phyloP scores from a whole-genome alignment of 2,329 filamentous ascomycete species.

The Trichoderma cornu-damae region DNA sequence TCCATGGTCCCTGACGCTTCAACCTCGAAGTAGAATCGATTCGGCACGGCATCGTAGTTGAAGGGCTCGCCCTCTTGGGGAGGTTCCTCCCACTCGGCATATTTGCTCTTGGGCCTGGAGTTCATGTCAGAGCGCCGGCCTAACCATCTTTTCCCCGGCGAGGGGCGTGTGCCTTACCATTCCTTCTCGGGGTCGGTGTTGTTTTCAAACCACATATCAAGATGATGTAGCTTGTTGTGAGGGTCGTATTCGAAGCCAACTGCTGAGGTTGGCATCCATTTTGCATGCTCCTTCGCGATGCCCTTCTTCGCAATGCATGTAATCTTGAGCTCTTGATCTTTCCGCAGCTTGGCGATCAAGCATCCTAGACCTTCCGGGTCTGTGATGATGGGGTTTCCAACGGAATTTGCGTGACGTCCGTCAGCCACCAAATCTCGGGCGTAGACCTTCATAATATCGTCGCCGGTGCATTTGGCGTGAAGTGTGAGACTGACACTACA shows the following conservation, averaged over 20 bases:
- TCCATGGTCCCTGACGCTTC: constrained; percentile 84
- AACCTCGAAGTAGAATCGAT: constrained; percentile 87
- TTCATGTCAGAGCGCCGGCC: neutral
- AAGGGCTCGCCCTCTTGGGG: constrained; percentile 79
- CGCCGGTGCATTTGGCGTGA: constrained; percentile 77
- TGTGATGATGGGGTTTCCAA: constrained; percentile 76
- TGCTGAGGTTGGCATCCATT: constrained; percentile 90
- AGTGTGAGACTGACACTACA: constrained; percentile 83
- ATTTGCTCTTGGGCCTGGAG: constrained; percentile 71
- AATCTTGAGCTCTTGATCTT: constrained; percentile 83
- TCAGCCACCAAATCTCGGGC: constrained; percentile 78
- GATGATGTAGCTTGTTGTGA: constrained; percentile 88
- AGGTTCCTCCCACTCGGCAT: constrained; percentile 73
- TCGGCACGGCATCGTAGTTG: constrained; percentile 81
- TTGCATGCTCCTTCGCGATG: constrained; percentile 97
- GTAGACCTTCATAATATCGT: constrained; percentile 90
- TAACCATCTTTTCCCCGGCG: neutral
- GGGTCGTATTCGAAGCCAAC: constrained; percentile 98
- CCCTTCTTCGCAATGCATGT: constrained; percentile 96
- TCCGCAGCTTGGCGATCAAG: constrained; percentile 84
- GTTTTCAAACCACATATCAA: constrained; percentile 89
- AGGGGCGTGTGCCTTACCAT: constrained; percentile 56
- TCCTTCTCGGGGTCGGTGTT: constrained; percentile 67
- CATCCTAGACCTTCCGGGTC: constrained; percentile 77
- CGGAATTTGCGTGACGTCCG: constrained; percentile 64